phyloP scores from a whole-genome alignment of 1,284 basidiomycete species.

The Caloboletus inedulis region DNA sequence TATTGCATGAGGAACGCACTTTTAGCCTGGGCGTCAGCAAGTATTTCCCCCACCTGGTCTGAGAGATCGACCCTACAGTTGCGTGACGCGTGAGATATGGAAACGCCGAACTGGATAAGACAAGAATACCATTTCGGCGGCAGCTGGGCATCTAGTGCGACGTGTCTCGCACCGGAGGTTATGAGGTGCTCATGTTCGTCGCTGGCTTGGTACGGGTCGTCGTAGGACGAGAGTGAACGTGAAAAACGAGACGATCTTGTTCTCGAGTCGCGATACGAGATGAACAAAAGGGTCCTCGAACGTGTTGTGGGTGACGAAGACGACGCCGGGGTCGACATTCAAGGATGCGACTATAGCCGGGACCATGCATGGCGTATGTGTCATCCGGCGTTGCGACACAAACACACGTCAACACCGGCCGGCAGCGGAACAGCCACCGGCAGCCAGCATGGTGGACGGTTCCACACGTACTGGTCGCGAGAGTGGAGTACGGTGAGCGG shows the following conservation, averaged over 20 bases:
- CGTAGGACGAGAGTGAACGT: slow-evolving; percentile 37
- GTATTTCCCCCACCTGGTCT: slow-evolving; percentile 82
- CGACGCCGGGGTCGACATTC: slow-evolving; percentile 34
- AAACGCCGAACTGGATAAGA: neutral
- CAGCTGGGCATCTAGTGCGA: slow-evolving; percentile 57
- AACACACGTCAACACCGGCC: slow-evolving; percentile 28
- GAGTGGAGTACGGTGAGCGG: neutral
- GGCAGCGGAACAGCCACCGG: neutral
- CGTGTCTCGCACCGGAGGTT: slow-evolving; percentile 40
- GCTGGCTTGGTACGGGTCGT: slow-evolving; percentile 42
- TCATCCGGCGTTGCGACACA: slow-evolving; percentile 11
- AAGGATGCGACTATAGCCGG: slow-evolving; percentile 6
- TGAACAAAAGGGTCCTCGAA: slow-evolving; percentile 90
- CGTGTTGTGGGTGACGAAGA: slow-evolving; percentile 58
- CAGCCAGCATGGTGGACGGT: neutral
- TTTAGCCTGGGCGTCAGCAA: slow-evolving; percentile 69
- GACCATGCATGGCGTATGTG: slow-evolving; percentile 15
- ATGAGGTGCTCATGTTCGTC: slow-evolving; percentile 79
- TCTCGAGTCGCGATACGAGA: slow-evolving; percentile 89
- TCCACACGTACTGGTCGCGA: neutral
- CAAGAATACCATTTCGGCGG: slow-evolving; percentile 67
- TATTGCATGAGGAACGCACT: slow-evolving; percentile 51
- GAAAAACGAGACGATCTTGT: slow-evolving; percentile 50
- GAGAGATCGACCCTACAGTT: slow-evolving; percentile 80
- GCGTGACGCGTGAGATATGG: slow-evolving; percentile 16